Conservation (phyloP, 2,329 filamentous ascomycete genomes). For the Ceratocystis cacaofunesta region DNA sequence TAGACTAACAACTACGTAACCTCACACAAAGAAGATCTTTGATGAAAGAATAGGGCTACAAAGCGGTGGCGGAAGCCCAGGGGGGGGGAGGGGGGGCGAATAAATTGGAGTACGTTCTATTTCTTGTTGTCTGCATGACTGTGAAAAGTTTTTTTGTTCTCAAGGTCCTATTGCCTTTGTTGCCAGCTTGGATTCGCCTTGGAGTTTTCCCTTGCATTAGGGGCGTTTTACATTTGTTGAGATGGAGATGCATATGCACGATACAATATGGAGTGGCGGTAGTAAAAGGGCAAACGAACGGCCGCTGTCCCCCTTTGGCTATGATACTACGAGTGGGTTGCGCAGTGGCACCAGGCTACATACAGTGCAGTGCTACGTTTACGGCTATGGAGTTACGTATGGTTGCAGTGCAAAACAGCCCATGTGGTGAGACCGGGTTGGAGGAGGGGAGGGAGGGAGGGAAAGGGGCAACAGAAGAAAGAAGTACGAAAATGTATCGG, state of each 20-base stretch:
- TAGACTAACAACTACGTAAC: neutral
- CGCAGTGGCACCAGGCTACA: neutral
- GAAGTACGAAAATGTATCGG: too few relatives aligned
- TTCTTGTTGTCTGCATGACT: neutral
- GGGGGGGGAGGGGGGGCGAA: neutral
- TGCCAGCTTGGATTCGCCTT: too few relatives aligned
- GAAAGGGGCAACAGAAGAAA: neutral
- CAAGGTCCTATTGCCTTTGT: neutral
- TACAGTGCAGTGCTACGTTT: neutral
- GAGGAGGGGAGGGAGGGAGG: neutral
- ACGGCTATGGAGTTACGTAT: neutral
- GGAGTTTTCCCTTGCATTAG: slow-evolving; percentile 1
- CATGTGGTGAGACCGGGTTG: neutral
- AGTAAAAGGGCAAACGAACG: neutral
- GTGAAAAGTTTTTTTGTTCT: neutral
- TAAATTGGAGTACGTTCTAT: neutral
- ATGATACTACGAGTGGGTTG: too few relatives aligned
- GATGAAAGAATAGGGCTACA: neutral
- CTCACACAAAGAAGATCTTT: neutral
- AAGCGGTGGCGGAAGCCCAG: neutral
- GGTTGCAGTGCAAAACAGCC: neutral
- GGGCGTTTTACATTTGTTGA: neutral
- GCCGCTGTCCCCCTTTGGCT: neutral
- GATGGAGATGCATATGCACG: neutral
- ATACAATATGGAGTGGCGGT: neutral